These are phyloP conservation scores for Apophysomyces trapeziformis DNA, from an alignment of 371 early-diverging fungal species.

Conservation along the genomic window DNA sequence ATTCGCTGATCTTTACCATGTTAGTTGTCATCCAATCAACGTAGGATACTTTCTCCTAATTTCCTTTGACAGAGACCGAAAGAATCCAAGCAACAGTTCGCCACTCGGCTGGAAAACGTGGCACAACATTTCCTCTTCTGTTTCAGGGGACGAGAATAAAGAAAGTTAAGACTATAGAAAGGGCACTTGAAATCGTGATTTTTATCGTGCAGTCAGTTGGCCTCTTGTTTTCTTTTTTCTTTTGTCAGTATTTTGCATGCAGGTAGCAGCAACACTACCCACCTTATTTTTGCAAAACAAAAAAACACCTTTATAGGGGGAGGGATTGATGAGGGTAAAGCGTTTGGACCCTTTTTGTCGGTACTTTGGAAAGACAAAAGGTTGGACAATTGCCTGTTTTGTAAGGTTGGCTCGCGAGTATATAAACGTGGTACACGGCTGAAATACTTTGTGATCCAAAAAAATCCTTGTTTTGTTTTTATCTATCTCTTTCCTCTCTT, in stretches of 20 bases:
- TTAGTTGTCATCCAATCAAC: conserved; percentile 3
- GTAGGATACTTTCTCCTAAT: neutral
- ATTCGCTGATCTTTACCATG: conserved; percentile 7
- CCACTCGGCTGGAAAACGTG: neutral
- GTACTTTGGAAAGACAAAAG: conserved; percentile 5
- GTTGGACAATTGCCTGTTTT: conserved; percentile 6
- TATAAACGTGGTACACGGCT: conserved; percentile 11
- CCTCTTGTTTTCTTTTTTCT: too few species aligned
- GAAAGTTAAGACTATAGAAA: neutral
- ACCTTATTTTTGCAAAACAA: neutral
- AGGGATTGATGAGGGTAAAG: neutral
- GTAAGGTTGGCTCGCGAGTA: conserved; percentile 3
- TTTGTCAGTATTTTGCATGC: neutral
- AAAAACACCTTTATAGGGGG: neutral
- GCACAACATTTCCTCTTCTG: neutral
- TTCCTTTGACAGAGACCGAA: neutral
- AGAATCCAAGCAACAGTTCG: neutral
- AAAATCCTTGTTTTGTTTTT: conserved; percentile 8
- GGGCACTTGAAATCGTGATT: too few species aligned
- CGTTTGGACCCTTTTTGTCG: conserved; percentile 8
- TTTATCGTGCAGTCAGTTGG: too few species aligned
- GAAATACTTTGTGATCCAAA: conserved; percentile 4
- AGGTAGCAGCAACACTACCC: neutral
- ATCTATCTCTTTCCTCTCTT: conserved; percentile 2
- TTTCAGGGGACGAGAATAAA: neutral